Evolutionary conservation across 306 rosid genomes (phyloP), one percentile per base, ranked within the genome.

Genomic region (Benincasa hispida): DNA sequence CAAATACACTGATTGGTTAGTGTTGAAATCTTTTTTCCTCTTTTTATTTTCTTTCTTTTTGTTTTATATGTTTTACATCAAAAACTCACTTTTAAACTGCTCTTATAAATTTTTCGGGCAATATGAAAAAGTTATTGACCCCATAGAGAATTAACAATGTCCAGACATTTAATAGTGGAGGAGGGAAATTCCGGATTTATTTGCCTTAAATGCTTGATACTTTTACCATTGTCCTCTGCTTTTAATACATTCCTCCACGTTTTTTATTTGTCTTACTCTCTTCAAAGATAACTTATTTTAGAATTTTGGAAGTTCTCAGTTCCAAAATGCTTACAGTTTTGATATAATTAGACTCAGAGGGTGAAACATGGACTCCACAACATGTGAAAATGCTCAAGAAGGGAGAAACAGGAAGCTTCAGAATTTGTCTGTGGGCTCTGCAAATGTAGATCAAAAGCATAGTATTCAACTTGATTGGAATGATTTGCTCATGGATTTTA

Each of bases 141-240:
- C 73, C 60, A 80, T 53, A 72, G 78, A 66, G 85, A 86, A 79
- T 25, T 76, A 82, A 85, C 74, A 82, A 47, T 70, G 75, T 78
- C 77, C 91, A 88, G 98, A 93, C 98, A 93, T 80, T 76, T 25
- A 48, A 21, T 89, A 87, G 96, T 93, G 96, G 98, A 82, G 67
- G 76, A 60, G 56, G 82, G 82, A 76, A 86, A 82, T 78, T 86
- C 77, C 82, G 88, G 85, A 88, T 85, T 83, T 78, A 50, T 76
- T 80, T 90, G 90, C 55, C 83, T 82, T 92, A 68, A 80, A 86
- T 83, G 91, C 90, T 93, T 88, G 79, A 88, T 87, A 83, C 80
- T 80, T 79, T 50, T 79, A 55, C 81, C 25, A 39, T 83, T 83
- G 84, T 85, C 85, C 77, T 83, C 66, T 74, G 81, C 86, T 18